These are phyloP conservation scores for Xerophyta viscosa DNA, from an alignment of 106 monocot genomes.

Conservation along the genomic window DNA sequence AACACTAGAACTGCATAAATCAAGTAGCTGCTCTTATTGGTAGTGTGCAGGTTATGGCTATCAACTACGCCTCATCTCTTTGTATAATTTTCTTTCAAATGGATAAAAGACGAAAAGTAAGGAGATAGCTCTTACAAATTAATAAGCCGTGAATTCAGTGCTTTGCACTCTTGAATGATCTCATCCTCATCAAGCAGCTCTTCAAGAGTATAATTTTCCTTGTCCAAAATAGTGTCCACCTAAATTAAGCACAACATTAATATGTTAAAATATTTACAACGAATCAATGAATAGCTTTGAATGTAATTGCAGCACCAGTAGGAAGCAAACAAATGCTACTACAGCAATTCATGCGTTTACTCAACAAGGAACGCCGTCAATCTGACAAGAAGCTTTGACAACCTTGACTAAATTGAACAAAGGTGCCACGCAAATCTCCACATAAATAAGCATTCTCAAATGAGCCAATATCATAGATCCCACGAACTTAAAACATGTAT, in stretches of 20 bases:
- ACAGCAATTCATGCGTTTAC: too few species aligned
- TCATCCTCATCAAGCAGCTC: conserved; percentile 51
- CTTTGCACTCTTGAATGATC: conserved; percentile 57
- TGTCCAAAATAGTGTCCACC: conserved; percentile 46
- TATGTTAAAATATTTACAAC: background rate
- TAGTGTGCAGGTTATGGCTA: too few species aligned
- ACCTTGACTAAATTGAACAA: background rate
- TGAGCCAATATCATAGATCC: background rate
- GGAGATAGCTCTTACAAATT: conserved; percentile 19
- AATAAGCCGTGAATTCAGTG: conserved; percentile 34
- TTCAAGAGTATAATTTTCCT: conserved; percentile 35
- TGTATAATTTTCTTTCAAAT: background rate
- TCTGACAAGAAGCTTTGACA: too few species aligned
- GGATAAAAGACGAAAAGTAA: background rate
- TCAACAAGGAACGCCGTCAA: too few species aligned
- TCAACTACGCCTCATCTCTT: too few species aligned
- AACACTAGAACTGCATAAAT: too few species aligned
- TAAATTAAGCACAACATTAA: conserved; percentile 9
- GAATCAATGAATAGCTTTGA: background rate
- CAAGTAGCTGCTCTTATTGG: too few species aligned
- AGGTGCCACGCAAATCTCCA: background rate
- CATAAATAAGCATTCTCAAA: background rate
- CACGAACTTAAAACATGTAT: background rate
- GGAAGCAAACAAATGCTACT: too few species aligned
- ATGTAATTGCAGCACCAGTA: too few species aligned